phyloP scores from a whole-genome alignment of 805 yeast genomes.

The Candida nonsorbophila region DNA sequence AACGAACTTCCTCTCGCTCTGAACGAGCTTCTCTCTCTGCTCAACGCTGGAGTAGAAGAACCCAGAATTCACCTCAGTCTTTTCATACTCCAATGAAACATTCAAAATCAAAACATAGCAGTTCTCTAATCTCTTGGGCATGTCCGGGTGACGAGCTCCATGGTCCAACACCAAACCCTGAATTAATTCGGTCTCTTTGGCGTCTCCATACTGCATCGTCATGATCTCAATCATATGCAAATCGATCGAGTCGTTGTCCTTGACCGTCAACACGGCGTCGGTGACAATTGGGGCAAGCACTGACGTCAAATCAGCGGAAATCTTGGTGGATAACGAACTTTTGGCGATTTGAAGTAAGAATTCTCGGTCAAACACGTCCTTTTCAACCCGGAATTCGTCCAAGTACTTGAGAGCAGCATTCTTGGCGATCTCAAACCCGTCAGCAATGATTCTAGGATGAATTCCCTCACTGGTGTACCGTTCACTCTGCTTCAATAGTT shows the following conservation, averaged over 20 bases:
- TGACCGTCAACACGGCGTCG: conserved; percentile 86
- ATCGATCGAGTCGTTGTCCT: conserved; percentile 54
- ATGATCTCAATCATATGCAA: conserved; percentile 97
- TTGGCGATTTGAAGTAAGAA: conserved; percentile 87
- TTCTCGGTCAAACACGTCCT: conserved; percentile 69
- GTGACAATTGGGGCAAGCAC: conserved; percentile 91
- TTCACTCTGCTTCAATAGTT: conserved; percentile 89
- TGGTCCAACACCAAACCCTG: conserved; percentile 93
- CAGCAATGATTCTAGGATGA: conserved; percentile 90
- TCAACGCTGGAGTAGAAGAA: conserved; percentile 93
- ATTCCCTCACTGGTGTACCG: conserved; percentile 89
- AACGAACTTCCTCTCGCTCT: conserved; percentile 88
- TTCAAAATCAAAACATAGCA: conserved; percentile 84
- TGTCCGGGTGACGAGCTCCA: conserved; percentile 98
- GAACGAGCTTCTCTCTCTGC: conserved; percentile 91
- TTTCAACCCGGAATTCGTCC: conserved; percentile 55
- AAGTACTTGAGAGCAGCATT: conserved; percentile 66
- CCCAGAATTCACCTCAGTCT: conserved; percentile 95
- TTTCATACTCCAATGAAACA: conserved; percentile 94
- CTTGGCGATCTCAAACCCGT: conserved; percentile 91
- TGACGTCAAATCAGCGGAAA: conserved; percentile 68
- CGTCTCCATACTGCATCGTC: conserved; percentile 93
- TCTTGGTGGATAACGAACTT: conserved; percentile 84
- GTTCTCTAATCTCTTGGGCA: conserved; percentile 85
- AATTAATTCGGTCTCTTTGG: conserved; percentile 76